phyloP scores from a whole-genome alignment of 2,329 filamentous ascomycete species.

The Nemania diffusa region DNA sequence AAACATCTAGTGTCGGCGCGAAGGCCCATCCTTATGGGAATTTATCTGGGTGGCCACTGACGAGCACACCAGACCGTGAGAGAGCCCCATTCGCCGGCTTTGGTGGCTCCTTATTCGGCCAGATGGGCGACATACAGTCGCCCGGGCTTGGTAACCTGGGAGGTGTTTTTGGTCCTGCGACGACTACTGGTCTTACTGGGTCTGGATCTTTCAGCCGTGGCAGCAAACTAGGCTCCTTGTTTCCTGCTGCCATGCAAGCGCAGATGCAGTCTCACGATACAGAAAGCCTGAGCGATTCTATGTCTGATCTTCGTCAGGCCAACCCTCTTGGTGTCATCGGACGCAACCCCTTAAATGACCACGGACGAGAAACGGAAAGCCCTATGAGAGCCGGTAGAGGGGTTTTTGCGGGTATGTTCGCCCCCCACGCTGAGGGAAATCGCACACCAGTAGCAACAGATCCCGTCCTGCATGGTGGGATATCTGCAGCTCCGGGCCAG shows the following conservation, averaged over 20 bases:
- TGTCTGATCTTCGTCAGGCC: slow-evolving; percentile 68
- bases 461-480: slow-evolving; percentile 42
- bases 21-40: slow-evolving; percentile 76
- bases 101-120: slow-evolving; percentile 82
- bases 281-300: slow-evolving; percentile 65
- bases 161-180: slow-evolving; percentile 74
- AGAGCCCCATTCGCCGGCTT: slow-evolving; percentile 69
- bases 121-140: slow-evolving; percentile 81
- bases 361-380: slow-evolving; percentile 67
- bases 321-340: slow-evolving; percentile 75
- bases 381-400: slow-evolving; percentile 66
- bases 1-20: slow-evolving; percentile 87
- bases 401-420: slow-evolving; percentile 66
- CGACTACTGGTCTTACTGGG: slow-evolving; percentile 63
- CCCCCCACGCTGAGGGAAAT: slow-evolving; percentile 50
- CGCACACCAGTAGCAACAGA: slow-evolving; percentile 51
- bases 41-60: slow-evolving; percentile 72
- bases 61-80: slow-evolving; percentile 75
- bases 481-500: slow-evolving; percentile 47
- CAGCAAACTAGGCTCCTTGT: slow-evolving; percentile 87
- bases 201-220: slow-evolving; percentile 76
- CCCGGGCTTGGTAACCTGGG: slow-evolving; percentile 75
- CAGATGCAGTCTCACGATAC: slow-evolving; percentile 84
- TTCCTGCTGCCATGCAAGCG: slow-evolving; percentile 88
- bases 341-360: slow-evolving; percentile 66